A percentile compares a stretch with the other conserved stretches of the same genome.
phyloP scores from a whole-genome alignment of 129 eudicot genomes.

The Erigeron canadensis region DNA sequence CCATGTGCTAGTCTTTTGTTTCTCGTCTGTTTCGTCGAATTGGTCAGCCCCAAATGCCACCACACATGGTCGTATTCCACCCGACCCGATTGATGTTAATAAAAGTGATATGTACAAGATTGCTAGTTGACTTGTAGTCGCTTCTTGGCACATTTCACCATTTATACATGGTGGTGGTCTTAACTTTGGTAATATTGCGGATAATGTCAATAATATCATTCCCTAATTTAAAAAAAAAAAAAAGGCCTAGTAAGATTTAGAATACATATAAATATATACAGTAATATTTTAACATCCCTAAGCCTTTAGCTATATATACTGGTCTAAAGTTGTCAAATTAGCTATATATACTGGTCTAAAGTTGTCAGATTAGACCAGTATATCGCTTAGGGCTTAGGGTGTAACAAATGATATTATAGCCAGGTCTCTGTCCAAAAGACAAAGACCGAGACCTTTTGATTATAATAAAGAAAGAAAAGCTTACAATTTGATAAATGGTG shows the following conservation, averaged over 20 bases:
- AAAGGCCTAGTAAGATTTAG: neutral
- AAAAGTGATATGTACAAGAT: conserved; percentile 68
- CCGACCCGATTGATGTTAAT: conserved; percentile 73
- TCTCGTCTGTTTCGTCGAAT: conserved; percentile 66
- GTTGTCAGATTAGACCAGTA: neutral
- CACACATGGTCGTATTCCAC: conserved; percentile 96
- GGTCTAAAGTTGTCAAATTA: neutral
- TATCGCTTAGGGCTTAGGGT: neutral
- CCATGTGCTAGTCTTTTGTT: conserved; percentile 70
- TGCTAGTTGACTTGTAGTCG: conserved; percentile 60
- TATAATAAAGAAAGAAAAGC: neutral
- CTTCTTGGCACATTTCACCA: conserved; percentile 54
- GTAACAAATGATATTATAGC: neutral
- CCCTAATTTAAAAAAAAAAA: conserved; percentile 43
- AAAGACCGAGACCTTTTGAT: neutral
- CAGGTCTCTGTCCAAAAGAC: too few species aligned
- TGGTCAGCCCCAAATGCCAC: conserved; percentile 95
- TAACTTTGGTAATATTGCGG: conserved; percentile 67
- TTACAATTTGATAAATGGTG: conserved; percentile 65
- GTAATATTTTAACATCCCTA: neutral
- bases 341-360: neutral
- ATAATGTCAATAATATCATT: conserved; percentile 58
- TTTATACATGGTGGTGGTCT: conserved; percentile 58
- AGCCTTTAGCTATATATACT: neutral
- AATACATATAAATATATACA: too few species aligned